Evolutionary conservation across 2,329 filamentous ascomycete species (phyloP), one percentile per base, ranked within the genome.

Genomic region (Colletotrichum tropicicola): DNA sequence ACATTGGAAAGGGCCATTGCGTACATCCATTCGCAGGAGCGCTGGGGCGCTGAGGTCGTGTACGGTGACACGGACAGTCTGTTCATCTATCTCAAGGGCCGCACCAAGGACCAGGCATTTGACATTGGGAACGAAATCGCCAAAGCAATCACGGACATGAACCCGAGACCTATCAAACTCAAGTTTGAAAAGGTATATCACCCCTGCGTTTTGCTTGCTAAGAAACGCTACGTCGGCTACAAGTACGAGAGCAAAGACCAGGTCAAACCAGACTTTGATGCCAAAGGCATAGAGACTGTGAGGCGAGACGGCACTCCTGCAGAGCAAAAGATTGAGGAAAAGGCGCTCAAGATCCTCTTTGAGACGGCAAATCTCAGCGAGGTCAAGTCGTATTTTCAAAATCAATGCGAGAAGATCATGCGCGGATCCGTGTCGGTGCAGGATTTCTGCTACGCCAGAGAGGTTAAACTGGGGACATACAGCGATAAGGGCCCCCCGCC

Each of bases 121-220:
- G 86, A 91, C 58, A 94, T 99, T 56, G 97, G 96, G 28, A 89
- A 94, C 70, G 95, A 98, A 74, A 99, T 99, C 66, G 91, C 94
- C 32, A 88, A 92, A 72, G 90, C 91, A 13, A 89, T 99, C 61
- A 98, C 96, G 0, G 87, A 93, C 58, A 91, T 92, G 82, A 99
- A 98, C 73, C 97, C 96, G 2, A 88, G 91, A 1, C 96, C 96
- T 0, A 84, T 99, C 70, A 98, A 97, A 78, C 90, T 99, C 68
- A 98, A 98, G 75, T 98, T 99, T 70, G 96, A 99, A 75, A 99
- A 99, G 72, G 95, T 99, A 2, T 99, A 99, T 77, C 92, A 97
- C 68, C 96, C 97, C 0, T 98, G 95, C 74, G 89, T 98, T 0
- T 85, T 99, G 5, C 85, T 99, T 0, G 94, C 97, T 17, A 99